phyloP scores from a whole-genome alignment of 2,329 filamentous ascomycete species.

The Golovinomyces cichoracearum region DNA sequence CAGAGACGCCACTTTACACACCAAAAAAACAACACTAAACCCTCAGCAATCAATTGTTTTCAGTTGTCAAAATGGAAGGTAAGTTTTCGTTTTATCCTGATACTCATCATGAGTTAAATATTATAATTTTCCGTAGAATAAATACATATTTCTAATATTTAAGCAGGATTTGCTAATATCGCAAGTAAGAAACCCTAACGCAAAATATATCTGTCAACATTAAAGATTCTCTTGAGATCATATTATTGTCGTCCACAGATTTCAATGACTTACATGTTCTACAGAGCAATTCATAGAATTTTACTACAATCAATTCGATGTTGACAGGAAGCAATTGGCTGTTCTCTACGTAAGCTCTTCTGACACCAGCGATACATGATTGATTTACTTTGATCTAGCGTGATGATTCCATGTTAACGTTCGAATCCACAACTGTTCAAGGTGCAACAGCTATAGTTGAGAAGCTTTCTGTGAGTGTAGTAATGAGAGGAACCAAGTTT shows the following conservation, averaged over 20 bases:
- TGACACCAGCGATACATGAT: not conserved
- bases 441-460: constrained; percentile 43
- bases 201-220: too few species aligned
- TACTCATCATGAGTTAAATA: too few species aligned
- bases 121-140: not conserved
- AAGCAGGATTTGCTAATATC: constrained; percentile 18
- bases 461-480: constrained; percentile 46
- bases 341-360: constrained; percentile 50
- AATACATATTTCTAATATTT: constrained; percentile 3
- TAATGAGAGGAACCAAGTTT: not conserved
- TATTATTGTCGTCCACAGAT: too few species aligned
- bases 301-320: constrained; percentile 79
- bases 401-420: constrained; percentile 74
- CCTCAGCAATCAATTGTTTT: too few species aligned
- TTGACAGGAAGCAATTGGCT: constrained; percentile 35
- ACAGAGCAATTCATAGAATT: constrained; percentile 65
- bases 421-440: constrained; percentile 44
- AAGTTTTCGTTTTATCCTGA: not conserved
- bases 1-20: not conserved
- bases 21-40: not conserved
- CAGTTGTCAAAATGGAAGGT: not conserved
- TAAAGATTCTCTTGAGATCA: too few species aligned
- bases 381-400: constrained; percentile 25
- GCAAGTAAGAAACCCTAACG: constrained; percentile 17
- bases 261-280: not conserved